Base-by-base conservation (phyloP, 768 basidiomycete species). In the Tephrocybe sp. region DNA sequence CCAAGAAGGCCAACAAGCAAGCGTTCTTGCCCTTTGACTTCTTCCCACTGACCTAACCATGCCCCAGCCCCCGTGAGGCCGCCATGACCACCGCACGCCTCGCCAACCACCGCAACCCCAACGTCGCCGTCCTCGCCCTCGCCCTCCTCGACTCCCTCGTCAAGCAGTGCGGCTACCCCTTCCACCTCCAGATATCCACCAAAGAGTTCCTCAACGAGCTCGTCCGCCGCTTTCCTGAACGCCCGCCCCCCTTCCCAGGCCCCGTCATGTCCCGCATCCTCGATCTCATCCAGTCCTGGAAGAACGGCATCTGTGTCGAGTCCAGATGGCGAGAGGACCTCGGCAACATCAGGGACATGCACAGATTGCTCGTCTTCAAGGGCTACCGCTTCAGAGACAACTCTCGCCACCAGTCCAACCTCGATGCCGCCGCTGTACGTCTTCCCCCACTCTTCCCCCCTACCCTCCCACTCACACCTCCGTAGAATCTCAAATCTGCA, bases 191-290 rank as follows among this genome's bases (percentile, higher is more conserved):
- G 68, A 90, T 98, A 60, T 78, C 89, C 15, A 98, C 96, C 36
- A 98, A 99, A 65, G 97, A 98, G 63, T 99, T 98, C 65, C 77
- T 98, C 15, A 99, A 99, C 70, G 97, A 98, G 66, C 86, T 99
- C 65, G 97, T 99, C 21, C 86, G 96, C 43, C 84, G 95, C 59
- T 98, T 99, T 67, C 97, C 97, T 5, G 97, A 99, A 71, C 84
- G 96, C 39, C 97, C 97, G 2, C 96, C 97, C 0, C 90, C 93
- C 1, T 93, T 95, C 66, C 92, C 93, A 0, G 90, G 92, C 2
- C 88, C 93, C 18, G 91, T 97, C 59, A 99, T 98, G 96, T 83
- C 86, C 1, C 83, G 90, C 54, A 95, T 97, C 57, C 75, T 99
- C 33, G 95, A 97, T 59, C 77, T 96, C 55, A 94, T 99, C 36